Percentiles rank a stretch among this genome's conserved stretches.
These are phyloP conservation scores for Solanum arcanum DNA, from an alignment of 257 asterid species.

Conservation along the genomic window DNA sequence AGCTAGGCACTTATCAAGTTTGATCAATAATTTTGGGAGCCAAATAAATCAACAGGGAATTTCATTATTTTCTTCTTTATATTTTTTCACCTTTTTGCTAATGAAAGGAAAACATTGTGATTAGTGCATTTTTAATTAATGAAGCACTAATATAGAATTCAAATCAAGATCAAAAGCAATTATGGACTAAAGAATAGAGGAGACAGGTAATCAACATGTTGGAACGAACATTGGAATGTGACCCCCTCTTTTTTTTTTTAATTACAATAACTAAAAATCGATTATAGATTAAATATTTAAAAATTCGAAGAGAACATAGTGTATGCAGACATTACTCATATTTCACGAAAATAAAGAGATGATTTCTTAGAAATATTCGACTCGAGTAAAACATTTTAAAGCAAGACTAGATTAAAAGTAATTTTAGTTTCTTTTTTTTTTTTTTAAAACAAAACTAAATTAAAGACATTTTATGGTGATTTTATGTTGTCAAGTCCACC, in stretches of 20 bases:
- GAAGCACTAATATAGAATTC: not conserved
- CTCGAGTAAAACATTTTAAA: not conserved
- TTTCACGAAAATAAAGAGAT: not conserved
- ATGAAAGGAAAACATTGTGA: not conserved
- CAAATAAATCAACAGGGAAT: not conserved
- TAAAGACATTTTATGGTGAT: not conserved
- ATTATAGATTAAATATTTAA: rapidly evolving
- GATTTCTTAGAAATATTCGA: not conserved
- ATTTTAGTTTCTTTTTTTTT: no score
- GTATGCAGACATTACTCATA: no score
- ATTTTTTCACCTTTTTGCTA: not conserved
- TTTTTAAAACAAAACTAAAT: not conserved
- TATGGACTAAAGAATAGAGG: not conserved
- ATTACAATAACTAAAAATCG: not conserved
- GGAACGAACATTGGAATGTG: not conserved
- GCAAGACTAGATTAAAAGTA: not conserved
- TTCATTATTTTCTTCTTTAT: not conserved
- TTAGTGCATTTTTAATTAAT: not conserved
- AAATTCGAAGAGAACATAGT: rapidly evolving
- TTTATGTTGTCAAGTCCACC: not conserved
- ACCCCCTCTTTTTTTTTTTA: not conserved
- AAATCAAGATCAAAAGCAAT: not conserved
- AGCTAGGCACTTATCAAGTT: not conserved
- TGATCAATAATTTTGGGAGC: not conserved
- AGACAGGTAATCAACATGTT: not conserved